phyloP scores from a whole-genome alignment of 495 filamentous ascomycete species.

The Tuber melanosporum region DNA sequence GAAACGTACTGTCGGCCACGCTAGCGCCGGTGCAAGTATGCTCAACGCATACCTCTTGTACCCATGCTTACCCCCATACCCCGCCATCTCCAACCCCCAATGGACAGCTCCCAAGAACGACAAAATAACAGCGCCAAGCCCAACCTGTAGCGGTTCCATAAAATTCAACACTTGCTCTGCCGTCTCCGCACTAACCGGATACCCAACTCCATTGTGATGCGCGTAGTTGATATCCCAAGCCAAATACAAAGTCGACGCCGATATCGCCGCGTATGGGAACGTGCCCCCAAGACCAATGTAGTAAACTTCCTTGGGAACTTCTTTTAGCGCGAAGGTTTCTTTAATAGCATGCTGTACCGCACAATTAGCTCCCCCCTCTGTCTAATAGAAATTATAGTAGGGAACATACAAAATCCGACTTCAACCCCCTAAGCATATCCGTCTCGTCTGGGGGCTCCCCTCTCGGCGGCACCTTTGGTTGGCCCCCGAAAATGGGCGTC shows the following conservation, averaged over 20 bases:
- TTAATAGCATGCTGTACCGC: constrained; percentile 64
- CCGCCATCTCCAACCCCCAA: constrained; percentile 81
- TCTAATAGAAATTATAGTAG: background rate
- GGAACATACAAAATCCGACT: constrained; percentile 63
- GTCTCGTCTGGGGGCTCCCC: constrained; percentile 45
- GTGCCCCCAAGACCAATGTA: constrained; percentile 81
- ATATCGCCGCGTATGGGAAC: constrained; percentile 83
- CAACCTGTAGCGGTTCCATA: constrained; percentile 85
- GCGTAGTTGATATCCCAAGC: constrained; percentile 71
- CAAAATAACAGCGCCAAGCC: constrained; percentile 83
- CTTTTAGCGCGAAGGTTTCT: constrained; percentile 73
- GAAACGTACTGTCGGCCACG: constrained; percentile 68
- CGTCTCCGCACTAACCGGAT: constrained; percentile 61
- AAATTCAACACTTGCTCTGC: constrained; percentile 69
- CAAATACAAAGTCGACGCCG: constrained; percentile 77
- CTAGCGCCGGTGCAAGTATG: constrained; percentile 71
- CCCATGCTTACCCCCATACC: constrained; percentile 63
- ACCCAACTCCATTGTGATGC: constrained; percentile 53
- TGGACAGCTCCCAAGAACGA: constrained; percentile 88
- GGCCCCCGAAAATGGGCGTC: constrained; percentile 50
- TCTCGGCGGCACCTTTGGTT: constrained; percentile 32
- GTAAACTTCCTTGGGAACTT: constrained; percentile 74
- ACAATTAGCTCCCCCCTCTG: background rate
- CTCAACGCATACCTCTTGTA: constrained; percentile 77
- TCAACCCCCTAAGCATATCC: constrained; percentile 64